Evolutionary conservation across 2,329 filamentous ascomycete genomes (phyloP), one percentile per base, ranked within the genome.

Genomic region (Beauveria pseudobassiana): DNA sequence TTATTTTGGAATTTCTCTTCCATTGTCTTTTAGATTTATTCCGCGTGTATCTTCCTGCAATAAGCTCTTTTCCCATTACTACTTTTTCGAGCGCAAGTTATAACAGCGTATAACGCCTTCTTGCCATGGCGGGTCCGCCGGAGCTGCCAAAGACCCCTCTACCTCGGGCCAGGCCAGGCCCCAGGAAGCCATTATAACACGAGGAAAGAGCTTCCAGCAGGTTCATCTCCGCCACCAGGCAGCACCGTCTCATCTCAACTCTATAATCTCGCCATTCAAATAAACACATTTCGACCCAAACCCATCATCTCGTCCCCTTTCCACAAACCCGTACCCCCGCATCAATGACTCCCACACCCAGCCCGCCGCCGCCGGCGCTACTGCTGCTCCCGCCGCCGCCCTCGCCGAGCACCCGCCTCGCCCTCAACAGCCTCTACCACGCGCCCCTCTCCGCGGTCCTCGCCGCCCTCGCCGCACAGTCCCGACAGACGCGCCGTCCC

Each of bases 361-460:
- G 28, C 24, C 38, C 48, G 16, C 53, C 54, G 40, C 49, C 51
- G 5, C 57, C 62, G 22, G 77, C 80, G 3, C 83, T 82, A 54
- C 77, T 88, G 26, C 78, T 91, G 42, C 78, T 91, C 18, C 77
- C 91, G 59, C 83, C 88, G 20, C 79, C 82, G 49, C 85, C 87
- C 54, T 86, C 87, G 34, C 83, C 85, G 9, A 75, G 80, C 54
- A 79, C 76, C 16, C 76, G 79, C 51, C 69, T 75, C 12, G 71
- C 80, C 1, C 76, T 91, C 64, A 79, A 77, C 63, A 80, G 81
- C 34, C 82, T 84, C 49, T 90, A 90, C 70, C 79, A 80, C 40
- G 77, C 80, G n/a, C 74, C 86, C 2, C 72, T 90, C 48, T 78
- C 78, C 57, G 76, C 80, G 10, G 79, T 81, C 50, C 77, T 89